Evolutionary conservation across 106 monocot species (phyloP), one percentile per base, ranked within the genome.

Genomic region (Triglochin maritima): DNA sequence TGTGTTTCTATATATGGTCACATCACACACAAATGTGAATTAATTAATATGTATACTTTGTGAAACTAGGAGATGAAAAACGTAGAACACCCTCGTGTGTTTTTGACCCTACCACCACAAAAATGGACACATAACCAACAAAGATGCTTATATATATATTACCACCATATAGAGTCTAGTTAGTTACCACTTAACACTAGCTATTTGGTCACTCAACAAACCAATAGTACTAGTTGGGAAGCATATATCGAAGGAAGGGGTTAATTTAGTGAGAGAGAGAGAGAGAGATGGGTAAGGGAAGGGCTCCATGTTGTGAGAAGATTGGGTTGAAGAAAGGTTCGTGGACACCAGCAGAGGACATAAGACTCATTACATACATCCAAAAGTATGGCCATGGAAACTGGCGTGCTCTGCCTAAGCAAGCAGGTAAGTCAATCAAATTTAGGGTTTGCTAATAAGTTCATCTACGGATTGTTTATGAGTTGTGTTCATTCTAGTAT

Each of bases 311-410:
- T 50, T 65, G 65, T 2, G 65, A 65, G 16, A 49, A 47, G 15
- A 1, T 16, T 7, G 54, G 42, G 7, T 50, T 67, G 48, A 67
- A 67, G 67, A 67, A 53, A 67, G 67, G 67, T 5, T 53, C 67
- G 3, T 67, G 67, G 67, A 52, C 52, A 4, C 67, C 67, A 41
- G 67, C 50, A 9, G 67, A 67, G 41, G 67, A 67, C 17, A 42
- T 9, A 14, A 17, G 43, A n/a, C 67, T 67, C 50, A 52, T 52
- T 50, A 52, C 50, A 3, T 67, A 52, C 67, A 53, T 67, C 17
- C 52, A 67, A 53, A 67, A 67, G 8, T 17, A 67, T 42, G 67
- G 67, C 52, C 52, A 53, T 2, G 67, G 67, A 41, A 67, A 67
- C 52, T 67, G 67, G 67, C 50, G 50, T 52, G 50, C 67, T 8